Evolutionary conservation across 176 grass and related monocot species (phyloP).

Genomic region (Eremochloa ophiuroides): DNA sequence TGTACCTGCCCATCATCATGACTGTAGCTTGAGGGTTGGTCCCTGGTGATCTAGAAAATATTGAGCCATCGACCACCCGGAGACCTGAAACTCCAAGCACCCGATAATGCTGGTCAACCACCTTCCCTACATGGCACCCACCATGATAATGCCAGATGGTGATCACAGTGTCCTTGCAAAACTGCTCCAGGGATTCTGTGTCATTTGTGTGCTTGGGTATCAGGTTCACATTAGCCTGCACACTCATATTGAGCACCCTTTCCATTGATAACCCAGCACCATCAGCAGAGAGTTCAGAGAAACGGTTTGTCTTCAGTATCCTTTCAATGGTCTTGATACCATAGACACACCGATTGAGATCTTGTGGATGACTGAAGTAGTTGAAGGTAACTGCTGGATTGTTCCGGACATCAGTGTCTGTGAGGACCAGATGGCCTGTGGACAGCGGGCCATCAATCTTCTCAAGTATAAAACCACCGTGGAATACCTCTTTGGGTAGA

Average conservation of each 20-base stretch:
- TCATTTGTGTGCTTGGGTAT: slow-evolving; percentile 87
- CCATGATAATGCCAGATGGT: slow-evolving; percentile 97
- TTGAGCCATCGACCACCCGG: slow-evolving; percentile 69
- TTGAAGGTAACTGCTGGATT: slow-evolving; percentile 86
- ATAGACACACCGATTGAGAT: slow-evolving; percentile 56
- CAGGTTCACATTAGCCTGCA: slow-evolving; percentile 73
- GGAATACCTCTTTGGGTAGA: slow-evolving; percentile 64
- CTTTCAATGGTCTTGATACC: slow-evolving; percentile 62
- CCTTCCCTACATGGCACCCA: slow-evolving; percentile 76
- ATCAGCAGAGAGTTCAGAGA: slow-evolving; percentile 46
- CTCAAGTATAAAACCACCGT: slow-evolving; percentile 74
- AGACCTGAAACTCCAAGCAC: slow-evolving; percentile 56
- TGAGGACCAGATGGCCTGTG: slow-evolving; percentile 54
- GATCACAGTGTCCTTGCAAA: slow-evolving; percentile 79
- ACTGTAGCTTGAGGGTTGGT: slow-evolving; percentile 91
- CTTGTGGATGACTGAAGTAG: slow-evolving; percentile 73
- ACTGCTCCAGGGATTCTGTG: slow-evolving; percentile 72
- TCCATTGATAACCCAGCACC: slow-evolving; percentile 44
- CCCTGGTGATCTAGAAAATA: slow-evolving; percentile 61
- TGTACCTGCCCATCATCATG: slow-evolving; percentile 93
- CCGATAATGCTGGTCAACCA: slow-evolving; percentile 55
- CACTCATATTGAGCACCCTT: slow-evolving; percentile 76
- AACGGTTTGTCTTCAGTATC: slow-evolving; percentile 64
- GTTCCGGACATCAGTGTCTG: slow-evolving; percentile 50
- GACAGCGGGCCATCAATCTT: slow-evolving; percentile 71